These are phyloP conservation scores for Ceratocystis albifundus DNA, from an alignment of 2,329 filamentous ascomycete genomes.

Conservation along the genomic window DNA sequence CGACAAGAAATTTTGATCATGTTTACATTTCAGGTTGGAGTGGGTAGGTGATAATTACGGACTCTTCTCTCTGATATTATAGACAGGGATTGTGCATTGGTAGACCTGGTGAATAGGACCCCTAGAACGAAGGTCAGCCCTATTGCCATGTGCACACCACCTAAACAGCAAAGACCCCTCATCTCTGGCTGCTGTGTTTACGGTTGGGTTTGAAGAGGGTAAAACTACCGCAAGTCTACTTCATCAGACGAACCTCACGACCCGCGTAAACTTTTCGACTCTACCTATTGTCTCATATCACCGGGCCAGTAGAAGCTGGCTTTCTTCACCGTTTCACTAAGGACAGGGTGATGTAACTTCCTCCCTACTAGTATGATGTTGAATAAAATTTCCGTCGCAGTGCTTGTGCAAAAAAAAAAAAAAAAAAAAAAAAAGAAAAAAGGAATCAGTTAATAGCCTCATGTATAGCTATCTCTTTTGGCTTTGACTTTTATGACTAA, in stretches of 20 bases:
- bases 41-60: neutral
- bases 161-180: neutral
- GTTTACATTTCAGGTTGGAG: slow-evolving; percentile 17
- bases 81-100: neutral
- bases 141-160: neutral
- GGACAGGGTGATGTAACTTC: neutral
- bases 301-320: neutral
- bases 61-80: neutral
- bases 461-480: neutral
- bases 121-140: neutral
- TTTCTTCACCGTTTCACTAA: neutral
- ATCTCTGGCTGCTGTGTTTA: neutral
- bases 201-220: neutral
- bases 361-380: neutral
- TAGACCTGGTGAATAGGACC: neutral
- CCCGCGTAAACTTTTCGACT: neutral
- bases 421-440: no score
- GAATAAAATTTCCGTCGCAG: no score
- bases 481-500: no score
- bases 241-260: neutral
- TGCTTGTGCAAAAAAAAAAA: neutral
- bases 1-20: neutral
- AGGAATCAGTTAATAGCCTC: neutral
- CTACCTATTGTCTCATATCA: neutral
- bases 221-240: neutral